phyloP scores from a whole-genome alignment of 495 filamentous ascomycete species.

The Platismatia glauca region DNA sequence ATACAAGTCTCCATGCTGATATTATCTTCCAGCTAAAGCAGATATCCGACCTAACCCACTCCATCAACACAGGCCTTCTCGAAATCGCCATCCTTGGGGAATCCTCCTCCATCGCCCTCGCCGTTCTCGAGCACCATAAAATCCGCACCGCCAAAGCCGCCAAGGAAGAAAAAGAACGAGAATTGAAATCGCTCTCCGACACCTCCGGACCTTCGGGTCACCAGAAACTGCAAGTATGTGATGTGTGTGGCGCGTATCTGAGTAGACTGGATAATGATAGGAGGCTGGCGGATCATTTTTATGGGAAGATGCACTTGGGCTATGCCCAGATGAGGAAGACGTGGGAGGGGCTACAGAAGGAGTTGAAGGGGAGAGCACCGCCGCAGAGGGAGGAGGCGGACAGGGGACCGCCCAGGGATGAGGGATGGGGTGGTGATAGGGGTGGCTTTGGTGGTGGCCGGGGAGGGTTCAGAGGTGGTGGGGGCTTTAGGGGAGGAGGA shows the following conservation, averaged over 20 bases:
- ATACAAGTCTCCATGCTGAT: constrained; percentile 7
- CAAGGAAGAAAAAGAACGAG: constrained; percentile 77
- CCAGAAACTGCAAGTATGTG: constrained; percentile 97
- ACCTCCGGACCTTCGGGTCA: constrained; percentile 87
- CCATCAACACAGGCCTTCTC: constrained; percentile 71
- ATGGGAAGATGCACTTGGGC: constrained; percentile 97
- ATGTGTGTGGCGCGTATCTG: constrained; percentile 93
- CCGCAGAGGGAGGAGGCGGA: constrained; percentile 45
- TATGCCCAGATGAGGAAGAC: constrained; percentile 97
- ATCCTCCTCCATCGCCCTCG: constrained; percentile 66
- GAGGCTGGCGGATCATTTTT: constrained; percentile 91
- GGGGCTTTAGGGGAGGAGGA: constrained; percentile 33
- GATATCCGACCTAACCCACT: constrained; percentile 71
- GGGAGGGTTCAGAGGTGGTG: constrained; percentile 37
- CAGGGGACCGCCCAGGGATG: constrained; percentile 34
- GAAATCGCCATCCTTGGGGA: constrained; percentile 84
- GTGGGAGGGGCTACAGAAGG: constrained; percentile 74
- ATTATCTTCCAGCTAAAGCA: constrained; percentile 54
- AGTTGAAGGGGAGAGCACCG: constrained; percentile 63
- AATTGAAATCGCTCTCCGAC: constrained; percentile 85
- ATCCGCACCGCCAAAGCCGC: constrained; percentile 68
- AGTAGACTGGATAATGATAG: constrained; percentile 88
- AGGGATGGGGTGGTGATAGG: constrained; percentile 42
- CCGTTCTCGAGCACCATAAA: constrained; percentile 78
- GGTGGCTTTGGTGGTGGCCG: constrained; percentile 45